These are phyloP conservation scores for Phytophthora sp. DNA, from an alignment of 352 stramenopile species.

Conservation along the genomic window DNA sequence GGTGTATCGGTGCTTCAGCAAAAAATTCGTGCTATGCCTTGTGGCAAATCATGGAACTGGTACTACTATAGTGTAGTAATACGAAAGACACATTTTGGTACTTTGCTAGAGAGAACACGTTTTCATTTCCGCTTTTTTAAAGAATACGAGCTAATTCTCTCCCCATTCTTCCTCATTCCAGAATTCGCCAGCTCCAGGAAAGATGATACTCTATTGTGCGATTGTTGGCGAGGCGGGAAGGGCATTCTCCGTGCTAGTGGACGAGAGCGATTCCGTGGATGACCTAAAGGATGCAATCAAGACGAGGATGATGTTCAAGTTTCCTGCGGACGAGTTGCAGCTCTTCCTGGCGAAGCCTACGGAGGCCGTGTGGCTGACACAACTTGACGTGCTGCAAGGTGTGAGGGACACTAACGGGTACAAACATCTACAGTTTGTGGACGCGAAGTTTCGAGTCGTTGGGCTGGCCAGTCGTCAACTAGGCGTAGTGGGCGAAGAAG, in stretches of 20 bases:
- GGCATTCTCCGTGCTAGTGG: background rate
- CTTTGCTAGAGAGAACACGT: too few relatives aligned
- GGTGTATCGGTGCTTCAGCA: too few relatives aligned
- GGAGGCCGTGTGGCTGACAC: background rate
- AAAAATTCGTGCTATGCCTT: too few relatives aligned
- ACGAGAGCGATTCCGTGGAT: background rate
- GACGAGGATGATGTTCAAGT: background rate
- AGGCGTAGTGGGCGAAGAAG: background rate
- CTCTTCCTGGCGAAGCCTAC: background rate
- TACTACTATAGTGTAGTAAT: too few relatives aligned
- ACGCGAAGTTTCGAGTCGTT: background rate
- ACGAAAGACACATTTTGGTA: too few relatives aligned
- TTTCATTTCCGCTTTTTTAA: too few relatives aligned
- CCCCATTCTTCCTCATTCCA: too few relatives aligned
- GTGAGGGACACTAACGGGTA: background rate
- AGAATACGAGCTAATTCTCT: too few relatives aligned
- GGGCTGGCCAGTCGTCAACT: background rate
- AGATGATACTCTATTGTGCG: background rate
- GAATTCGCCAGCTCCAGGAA: too few relatives aligned
- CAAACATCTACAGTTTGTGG: background rate
- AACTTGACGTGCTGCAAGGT: too few relatives aligned
- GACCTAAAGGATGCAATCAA: background rate
- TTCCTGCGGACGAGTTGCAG: background rate
- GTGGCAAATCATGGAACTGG: too few relatives aligned
- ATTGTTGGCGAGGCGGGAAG: background rate